These are phyloP conservation scores for Fraxinus sp. DNA, from an alignment of 305 asterid species.

Conservation along the genomic window DNA sequence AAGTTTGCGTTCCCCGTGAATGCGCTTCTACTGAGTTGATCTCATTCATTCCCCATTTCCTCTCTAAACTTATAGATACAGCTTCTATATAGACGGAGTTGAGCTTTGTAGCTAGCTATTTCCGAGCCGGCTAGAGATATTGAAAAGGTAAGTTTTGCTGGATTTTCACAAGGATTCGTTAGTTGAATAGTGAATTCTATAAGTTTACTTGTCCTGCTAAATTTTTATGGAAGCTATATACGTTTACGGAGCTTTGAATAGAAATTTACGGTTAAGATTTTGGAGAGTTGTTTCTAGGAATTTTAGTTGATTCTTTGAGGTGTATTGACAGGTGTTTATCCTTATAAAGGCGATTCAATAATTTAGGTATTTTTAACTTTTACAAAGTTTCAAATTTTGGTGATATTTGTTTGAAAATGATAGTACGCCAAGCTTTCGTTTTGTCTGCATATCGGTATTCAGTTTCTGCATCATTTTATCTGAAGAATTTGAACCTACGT, in stretches of 20 bases:
- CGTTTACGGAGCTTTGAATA: not conserved
- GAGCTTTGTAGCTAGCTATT: constrained; percentile 24
- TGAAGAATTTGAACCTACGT: constrained; percentile 24
- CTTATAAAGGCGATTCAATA: not conserved
- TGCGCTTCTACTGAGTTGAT: constrained; percentile 42
- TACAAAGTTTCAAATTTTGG: not conserved
- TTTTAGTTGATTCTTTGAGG: constrained; percentile 11
- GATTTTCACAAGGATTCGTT: not conserved
- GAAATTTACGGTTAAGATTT: constrained; percentile 20
- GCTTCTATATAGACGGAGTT: constrained; percentile 8
- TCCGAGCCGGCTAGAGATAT: constrained; percentile 12
- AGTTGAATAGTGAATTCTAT: not conserved
- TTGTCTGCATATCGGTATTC: constrained; percentile 31
- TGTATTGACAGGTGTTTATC: constrained; percentile 9
- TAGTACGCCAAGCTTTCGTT: constrained; percentile 25
- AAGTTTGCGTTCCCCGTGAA: constrained; percentile 44
- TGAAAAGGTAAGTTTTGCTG: constrained; percentile 23
- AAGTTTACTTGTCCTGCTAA: not conserved
- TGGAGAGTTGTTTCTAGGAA: constrained; percentile 9
- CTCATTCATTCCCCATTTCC: not conserved
- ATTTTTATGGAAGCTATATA: not conserved
- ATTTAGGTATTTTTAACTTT: constrained; percentile 3
- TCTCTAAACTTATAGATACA: not conserved
- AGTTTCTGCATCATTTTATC: constrained; percentile 14
- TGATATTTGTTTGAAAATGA: constrained; percentile 30